Evolutionary conservation across 164 flowering plant species (phyloP).

Genomic region (Piper betle): DNA sequence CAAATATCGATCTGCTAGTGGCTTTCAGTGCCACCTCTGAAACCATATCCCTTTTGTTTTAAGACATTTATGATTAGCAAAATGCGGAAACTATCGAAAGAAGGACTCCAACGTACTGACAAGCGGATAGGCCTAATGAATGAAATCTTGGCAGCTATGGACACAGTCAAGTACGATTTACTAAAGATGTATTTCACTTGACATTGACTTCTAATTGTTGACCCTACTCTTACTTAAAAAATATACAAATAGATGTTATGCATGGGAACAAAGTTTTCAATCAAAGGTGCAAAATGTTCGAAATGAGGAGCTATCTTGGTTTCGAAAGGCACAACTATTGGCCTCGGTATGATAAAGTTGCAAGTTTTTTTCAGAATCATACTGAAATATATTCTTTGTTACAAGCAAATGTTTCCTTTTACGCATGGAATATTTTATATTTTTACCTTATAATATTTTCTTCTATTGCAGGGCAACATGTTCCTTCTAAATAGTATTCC

Average conservation of each 20-base stretch:
- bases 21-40: neutral
- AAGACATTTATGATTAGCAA: constrained; percentile 77
- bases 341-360: constrained; percentile 49
- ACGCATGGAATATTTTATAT: neutral
- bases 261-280: constrained; percentile 93
- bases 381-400: too few species aligned
- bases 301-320: constrained; percentile 86
- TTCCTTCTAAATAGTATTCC: constrained; percentile 87
- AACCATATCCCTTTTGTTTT: neutral
- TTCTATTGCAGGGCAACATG: constrained; percentile 44
- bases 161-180: constrained; percentile 76
- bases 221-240: constrained; percentile 9
- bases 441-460: neutral
- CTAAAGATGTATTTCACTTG: neutral
- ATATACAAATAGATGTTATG: constrained; percentile 68
- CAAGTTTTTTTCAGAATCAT: neutral
- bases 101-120: constrained; percentile 94
- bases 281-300: constrained; percentile 63
- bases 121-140: constrained; percentile 97
- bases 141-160: constrained; percentile 98
- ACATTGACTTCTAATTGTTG: neutral
- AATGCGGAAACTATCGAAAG: constrained; percentile 76
- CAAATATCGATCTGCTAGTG: neutral
- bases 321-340: constrained; percentile 60
- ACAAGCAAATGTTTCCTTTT: too few species aligned